Base-by-base conservation (phyloP, 202 grass and related monocot species). In the Elaeis oleifera region DNA sequence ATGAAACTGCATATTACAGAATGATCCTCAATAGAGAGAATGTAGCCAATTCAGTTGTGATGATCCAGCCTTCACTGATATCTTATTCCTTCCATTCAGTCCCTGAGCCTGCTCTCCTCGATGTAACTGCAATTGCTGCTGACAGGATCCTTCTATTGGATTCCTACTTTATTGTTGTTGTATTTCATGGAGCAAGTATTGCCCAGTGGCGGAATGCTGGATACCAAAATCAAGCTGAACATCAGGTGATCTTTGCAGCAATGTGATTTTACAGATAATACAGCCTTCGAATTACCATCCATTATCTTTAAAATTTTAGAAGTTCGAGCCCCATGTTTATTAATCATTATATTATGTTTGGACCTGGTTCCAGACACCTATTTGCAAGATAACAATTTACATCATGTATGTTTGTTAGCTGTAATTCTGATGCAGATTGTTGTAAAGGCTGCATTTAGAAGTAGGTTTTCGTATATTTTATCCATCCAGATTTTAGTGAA, bases 1-100 rank as follows among this genome's bases (percentile, higher is more conserved):
- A 97, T 83, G 92, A 97, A 84, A 97, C 92, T 71, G 94, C 94
- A 59, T 97, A 97, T 79, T 92, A 89, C 74, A 92, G 94, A 76
- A 92, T 97, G 84, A 88, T 92, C 71, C 74, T 97, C 21, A 72
- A 92, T 50, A 83, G 84, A 64, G 88, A 97, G 67, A 84, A 75
- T 70, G 84, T 97, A 49, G 63, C 74, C 17, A 97, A 92, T 84
- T 71, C 88, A 73, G 80, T 92, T 75, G 84, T 90, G 60, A 97
- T 97, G 88, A 86, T 97, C 75, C 94, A 97, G 66, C 94, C 88
- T 77, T 92, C 94, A 65, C 84, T 97, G 71, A 77, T 97, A 81
- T 92, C 88, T 49, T 97, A 92, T 73, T 86, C 88, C 6, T 92
- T 92, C 63, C 82, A 92, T 24, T 86, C 88, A 64, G 81, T 55